Evolutionary conservation across 1,284 basidiomycete species (phyloP).

Genomic region (Porodaedalea pini): DNA sequence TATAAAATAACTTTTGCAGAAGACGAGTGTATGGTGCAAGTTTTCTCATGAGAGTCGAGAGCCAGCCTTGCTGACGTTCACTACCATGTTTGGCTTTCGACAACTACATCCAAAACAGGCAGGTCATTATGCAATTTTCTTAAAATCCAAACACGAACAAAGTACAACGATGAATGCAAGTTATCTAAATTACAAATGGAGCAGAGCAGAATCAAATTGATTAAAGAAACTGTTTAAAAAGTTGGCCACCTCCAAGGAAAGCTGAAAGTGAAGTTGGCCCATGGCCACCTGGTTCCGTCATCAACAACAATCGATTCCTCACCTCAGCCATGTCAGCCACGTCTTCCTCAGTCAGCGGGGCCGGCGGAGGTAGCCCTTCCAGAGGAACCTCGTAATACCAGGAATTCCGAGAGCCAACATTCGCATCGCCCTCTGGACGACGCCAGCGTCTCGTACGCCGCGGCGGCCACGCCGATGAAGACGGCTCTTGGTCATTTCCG

Average conservation of each 20-base stretch:
- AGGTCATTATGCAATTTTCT: background rate
- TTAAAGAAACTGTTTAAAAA: background rate
- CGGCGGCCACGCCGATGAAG: background rate
- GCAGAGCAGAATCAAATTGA: background rate
- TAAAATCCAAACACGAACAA: background rate
- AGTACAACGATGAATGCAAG: background rate
- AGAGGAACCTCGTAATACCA: background rate
- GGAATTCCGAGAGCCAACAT: background rate
- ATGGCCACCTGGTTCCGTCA: background rate
- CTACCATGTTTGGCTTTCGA: no score
- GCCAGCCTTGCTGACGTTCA: no score
- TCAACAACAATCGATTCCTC: no score
- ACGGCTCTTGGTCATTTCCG: background rate
- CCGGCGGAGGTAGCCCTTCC: no score
- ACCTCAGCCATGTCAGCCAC: no score
- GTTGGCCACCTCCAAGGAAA: background rate
- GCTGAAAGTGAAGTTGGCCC: background rate
- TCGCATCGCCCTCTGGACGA: background rate
- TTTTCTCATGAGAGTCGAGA: background rate
- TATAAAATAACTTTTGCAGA: no score
- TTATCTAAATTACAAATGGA: conserved; percentile 2
- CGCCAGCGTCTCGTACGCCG: background rate
- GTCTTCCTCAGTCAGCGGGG: no score
- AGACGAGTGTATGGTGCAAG: no score
- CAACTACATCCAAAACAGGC: background rate